phyloP scores from a whole-genome alignment of 148 eudicot genomes.

The Rheum nobile region DNA sequence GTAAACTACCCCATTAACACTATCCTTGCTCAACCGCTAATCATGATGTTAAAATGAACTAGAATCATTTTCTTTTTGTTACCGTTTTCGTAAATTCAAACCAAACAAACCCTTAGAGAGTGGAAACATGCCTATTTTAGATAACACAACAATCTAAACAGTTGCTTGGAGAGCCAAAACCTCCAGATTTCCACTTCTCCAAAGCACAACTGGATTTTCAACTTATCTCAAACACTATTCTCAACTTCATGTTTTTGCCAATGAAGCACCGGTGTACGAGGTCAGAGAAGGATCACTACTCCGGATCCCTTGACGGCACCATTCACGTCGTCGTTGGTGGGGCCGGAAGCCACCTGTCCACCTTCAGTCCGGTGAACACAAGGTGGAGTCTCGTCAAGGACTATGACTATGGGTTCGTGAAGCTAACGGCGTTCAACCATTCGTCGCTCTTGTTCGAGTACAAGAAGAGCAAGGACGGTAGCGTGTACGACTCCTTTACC shows the following conservation, averaged over 20 bases:
- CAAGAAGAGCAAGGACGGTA: conserved; percentile 79
- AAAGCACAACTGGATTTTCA: too few relatives aligned
- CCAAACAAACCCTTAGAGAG: too few relatives aligned
- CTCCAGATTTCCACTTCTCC: too few relatives aligned
- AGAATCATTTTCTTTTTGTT: too few relatives aligned
- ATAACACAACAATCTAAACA: too few relatives aligned
- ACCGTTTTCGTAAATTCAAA: too few relatives aligned
- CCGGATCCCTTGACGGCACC: conserved; percentile 70
- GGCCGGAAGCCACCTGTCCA: conserved; percentile 66
- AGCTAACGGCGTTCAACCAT: conserved; percentile 72
- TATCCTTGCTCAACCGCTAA: too few relatives aligned
- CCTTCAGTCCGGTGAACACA: conserved; percentile 38
- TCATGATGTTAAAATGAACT: too few relatives aligned
- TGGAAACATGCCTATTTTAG: too few relatives aligned
- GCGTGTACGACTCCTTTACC: conserved; percentile 74
- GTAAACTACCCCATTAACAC: conserved; percentile 13
- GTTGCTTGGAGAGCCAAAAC: too few relatives aligned
- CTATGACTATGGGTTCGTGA: conserved; percentile 63
- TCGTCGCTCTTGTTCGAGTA: conserved; percentile 76
- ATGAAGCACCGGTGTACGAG: conserved; percentile 61
- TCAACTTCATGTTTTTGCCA: background rate
- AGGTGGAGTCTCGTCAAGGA: conserved; percentile 65
- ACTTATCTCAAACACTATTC: background rate
- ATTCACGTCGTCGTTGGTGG: conserved; percentile 81
- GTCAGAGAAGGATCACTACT: conserved; percentile 48